A percentile compares a stretch with the other conserved stretches of the same genome.
Conservation (phyloP, 2,329 filamentous ascomycete species). For the Byssothecium circinans region DNA sequence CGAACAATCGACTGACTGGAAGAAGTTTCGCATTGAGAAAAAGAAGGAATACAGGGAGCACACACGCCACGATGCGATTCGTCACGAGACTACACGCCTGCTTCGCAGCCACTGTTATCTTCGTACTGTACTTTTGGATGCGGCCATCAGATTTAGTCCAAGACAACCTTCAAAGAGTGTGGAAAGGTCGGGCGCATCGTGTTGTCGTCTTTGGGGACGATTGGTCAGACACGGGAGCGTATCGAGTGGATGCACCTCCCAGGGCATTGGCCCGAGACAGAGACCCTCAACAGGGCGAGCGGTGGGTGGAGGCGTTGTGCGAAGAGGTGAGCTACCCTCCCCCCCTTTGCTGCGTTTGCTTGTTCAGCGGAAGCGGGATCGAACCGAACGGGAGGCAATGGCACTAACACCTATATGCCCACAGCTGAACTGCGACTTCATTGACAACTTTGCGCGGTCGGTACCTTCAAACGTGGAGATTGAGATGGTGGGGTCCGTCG, state of each 20-base stretch:
- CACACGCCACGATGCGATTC: slow-evolving; percentile 30
- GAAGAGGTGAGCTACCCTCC: slow-evolving; percentile 30
- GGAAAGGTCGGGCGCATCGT: slow-evolving; percentile 31
- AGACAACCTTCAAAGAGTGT: slow-evolving; percentile 30
- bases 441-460: slow-evolving; percentile 44
- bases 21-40: no score
- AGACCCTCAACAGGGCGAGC: slow-evolving; percentile 32
- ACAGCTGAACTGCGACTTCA: slow-evolving; percentile 39
- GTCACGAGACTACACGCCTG: slow-evolving; percentile 34
- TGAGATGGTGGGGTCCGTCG: slow-evolving; percentile 29
- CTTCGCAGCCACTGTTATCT: slow-evolving; percentile 24
- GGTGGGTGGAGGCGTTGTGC: slow-evolving; percentile 43
- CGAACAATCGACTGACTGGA: no score
- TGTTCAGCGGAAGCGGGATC: background rate
- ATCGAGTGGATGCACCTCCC: slow-evolving; percentile 36
- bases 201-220: slow-evolving; percentile 45
- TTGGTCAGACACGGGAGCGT: slow-evolving; percentile 43
- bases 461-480: slow-evolving; percentile 20
- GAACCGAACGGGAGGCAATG: slow-evolving; percentile 10
- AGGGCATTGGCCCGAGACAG: slow-evolving; percentile 22
- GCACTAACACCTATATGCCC: slow-evolving; percentile 20
- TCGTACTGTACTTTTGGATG: slow-evolving; percentile 37
- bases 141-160: slow-evolving; percentile 29
- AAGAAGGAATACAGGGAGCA: no score
- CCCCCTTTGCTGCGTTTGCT: background rate